Evolutionary conservation across 1,139 yeast species (phyloP).

Genomic region (Geotrichum europaeum): DNA sequence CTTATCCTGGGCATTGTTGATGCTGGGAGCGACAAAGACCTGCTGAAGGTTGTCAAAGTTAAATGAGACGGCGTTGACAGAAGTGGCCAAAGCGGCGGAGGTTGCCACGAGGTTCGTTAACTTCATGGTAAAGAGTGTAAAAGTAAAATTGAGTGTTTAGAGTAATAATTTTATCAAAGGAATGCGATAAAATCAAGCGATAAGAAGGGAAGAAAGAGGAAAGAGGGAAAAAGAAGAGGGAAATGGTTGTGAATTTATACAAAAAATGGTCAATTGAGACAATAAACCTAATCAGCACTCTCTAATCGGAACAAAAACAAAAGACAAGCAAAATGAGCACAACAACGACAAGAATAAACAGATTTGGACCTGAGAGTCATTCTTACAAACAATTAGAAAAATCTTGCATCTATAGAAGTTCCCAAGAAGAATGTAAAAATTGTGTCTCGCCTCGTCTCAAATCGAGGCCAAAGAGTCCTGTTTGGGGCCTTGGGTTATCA

Average conservation of each 20-base stretch:
- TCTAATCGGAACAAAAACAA: not conserved
- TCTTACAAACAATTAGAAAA: not conserved
- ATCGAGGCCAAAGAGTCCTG: not conserved
- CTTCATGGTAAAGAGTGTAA: constrained; percentile 9
- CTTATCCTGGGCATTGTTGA: not conserved
- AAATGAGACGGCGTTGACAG: constrained; percentile 13
- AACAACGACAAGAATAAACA: not conserved
- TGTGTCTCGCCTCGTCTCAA: not conserved
- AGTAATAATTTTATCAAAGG: not conserved
- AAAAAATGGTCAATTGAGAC: not conserved
- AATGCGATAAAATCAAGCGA: not conserved
- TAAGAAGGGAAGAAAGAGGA: not conserved
- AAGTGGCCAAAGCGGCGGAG: constrained; percentile 11
- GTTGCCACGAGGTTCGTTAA: constrained; percentile 11
- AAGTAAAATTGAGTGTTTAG: not conserved
- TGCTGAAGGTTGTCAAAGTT: constrained; percentile 15
- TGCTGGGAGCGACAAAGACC: constrained; percentile 9
- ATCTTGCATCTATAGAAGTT: not conserved
- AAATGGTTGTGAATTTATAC: not conserved
- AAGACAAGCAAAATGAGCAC: not conserved
- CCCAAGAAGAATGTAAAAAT: not conserved
- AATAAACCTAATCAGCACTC: not conserved
- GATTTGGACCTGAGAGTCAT: not conserved
- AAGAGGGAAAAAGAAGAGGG: not conserved
- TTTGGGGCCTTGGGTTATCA: not conserved